Percentiles rank a stretch among this genome's conserved stretches.
Evolutionary conservation across 129 eudicot species (phyloP).

Genomic region (Escallonia herrerae): DNA sequence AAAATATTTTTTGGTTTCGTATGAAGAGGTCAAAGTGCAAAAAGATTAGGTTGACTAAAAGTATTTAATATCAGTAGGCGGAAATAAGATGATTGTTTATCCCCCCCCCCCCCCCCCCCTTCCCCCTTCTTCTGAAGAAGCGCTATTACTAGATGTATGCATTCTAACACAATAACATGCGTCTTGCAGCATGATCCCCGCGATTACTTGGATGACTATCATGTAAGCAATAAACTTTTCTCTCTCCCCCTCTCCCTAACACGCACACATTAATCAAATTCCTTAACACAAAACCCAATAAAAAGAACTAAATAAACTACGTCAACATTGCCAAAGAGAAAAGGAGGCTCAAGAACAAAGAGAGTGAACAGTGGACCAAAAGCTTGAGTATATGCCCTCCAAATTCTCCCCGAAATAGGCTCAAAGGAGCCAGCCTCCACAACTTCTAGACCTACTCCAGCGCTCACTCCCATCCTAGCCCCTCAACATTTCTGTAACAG

Average conservation of each 20-base stretch:
- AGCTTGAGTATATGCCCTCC: neutral
- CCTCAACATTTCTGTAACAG: neutral
- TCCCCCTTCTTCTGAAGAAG: neutral
- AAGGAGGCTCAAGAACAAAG: neutral
- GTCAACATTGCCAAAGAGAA: neutral
- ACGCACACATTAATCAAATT: neutral
- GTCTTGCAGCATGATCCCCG: constrained; percentile 24
- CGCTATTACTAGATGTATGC: neutral
- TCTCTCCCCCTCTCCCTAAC: neutral
- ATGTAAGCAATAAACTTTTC: constrained; percentile 20
- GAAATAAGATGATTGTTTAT: neutral
- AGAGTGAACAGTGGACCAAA: neutral
- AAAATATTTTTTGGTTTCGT: neutral
- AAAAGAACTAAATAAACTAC: too few relatives aligned
- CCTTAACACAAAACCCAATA: neutral
- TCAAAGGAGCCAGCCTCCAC: too few relatives aligned
- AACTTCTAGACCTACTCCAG: too few relatives aligned
- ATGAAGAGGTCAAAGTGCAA: too few relatives aligned
- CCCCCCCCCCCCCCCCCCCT: too few relatives aligned
- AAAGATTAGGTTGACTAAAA: neutral
- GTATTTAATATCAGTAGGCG: neutral
- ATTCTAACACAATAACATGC: neutral
- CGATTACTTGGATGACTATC: constrained; percentile 36
- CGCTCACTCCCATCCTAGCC: neutral
- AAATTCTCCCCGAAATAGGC: neutral